phyloP scores from a whole-genome alignment of 139 green algal species.

The Tetradesmus lagerheimii region DNA sequence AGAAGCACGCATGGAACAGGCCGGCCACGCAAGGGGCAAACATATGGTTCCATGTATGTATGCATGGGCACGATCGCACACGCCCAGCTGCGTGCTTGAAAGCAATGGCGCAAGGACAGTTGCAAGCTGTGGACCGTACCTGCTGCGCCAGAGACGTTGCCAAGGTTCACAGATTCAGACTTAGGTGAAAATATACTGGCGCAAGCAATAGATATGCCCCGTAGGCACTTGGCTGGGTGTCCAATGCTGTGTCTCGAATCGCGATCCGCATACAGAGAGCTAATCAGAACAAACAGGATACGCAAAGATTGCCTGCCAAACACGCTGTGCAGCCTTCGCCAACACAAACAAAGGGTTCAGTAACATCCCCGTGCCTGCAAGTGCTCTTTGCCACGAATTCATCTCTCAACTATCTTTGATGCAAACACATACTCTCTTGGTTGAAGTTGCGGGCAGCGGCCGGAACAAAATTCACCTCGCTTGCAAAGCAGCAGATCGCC shows the following conservation, averaged over 20 bases:
- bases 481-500: not conserved
- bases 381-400: not conserved
- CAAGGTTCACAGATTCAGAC: no score
- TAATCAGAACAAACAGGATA: no score
- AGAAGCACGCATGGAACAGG: not conserved
- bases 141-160: not conserved
- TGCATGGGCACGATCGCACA: not conserved
- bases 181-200: not conserved
- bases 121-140: not conserved
- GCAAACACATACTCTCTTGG: not conserved
- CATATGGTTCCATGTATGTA: not conserved
- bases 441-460: not conserved
- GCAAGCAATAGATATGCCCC: not conserved
- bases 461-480: not conserved
- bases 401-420: not conserved
- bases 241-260: not conserved
- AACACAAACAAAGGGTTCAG: constrained; percentile 3
- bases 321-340: no score
- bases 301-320: no score
- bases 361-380: not conserved
- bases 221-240: not conserved
- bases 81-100: not conserved
- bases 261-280: not conserved
- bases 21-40: no score
- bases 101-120: not conserved